These are phyloP conservation scores for Botrytis sinoallii DNA, from an alignment of 2,329 filamentous ascomycete genomes.

Conservation along the genomic window DNA sequence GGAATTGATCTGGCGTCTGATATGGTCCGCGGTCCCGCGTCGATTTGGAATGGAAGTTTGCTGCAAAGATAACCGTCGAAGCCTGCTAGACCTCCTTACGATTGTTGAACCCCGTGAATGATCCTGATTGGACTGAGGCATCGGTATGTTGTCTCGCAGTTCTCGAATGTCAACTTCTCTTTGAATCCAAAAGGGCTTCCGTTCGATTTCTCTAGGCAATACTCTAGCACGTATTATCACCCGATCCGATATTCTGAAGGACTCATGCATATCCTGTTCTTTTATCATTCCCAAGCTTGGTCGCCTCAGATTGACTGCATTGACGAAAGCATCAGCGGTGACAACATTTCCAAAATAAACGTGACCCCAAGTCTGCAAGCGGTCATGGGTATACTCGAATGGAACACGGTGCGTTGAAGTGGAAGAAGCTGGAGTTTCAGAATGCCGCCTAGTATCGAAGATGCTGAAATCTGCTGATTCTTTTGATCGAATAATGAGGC, in stretches of 20 bases:
- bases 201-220: constrained; percentile 41
- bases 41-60: neutral
- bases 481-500: neutral
- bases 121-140: neutral
- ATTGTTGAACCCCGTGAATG: neutral
- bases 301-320: constrained; percentile 43
- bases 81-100: constrained; percentile 26
- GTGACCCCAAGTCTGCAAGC: constrained; percentile 44
- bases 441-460: neutral
- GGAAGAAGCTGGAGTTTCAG: neutral
- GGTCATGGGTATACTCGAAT: constrained; percentile 36
- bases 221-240: constrained; percentile 46
- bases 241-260: constrained; percentile 5
- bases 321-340: constrained; percentile 47
- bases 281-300: constrained; percentile 26
- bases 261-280: constrained; percentile 9
- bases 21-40: constrained; percentile 13
- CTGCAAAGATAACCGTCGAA: constrained; percentile 26
- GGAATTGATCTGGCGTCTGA: neutral
- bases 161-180: constrained; percentile 50
- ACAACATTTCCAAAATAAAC: constrained; percentile 43
- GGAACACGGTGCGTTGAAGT: constrained; percentile 23
- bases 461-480: neutral
- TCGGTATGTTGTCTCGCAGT: constrained; percentile 45
- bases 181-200: constrained; percentile 48